phyloP scores from a whole-genome alignment of 345 rosid species.

The Lumnitzera racemosa region DNA sequence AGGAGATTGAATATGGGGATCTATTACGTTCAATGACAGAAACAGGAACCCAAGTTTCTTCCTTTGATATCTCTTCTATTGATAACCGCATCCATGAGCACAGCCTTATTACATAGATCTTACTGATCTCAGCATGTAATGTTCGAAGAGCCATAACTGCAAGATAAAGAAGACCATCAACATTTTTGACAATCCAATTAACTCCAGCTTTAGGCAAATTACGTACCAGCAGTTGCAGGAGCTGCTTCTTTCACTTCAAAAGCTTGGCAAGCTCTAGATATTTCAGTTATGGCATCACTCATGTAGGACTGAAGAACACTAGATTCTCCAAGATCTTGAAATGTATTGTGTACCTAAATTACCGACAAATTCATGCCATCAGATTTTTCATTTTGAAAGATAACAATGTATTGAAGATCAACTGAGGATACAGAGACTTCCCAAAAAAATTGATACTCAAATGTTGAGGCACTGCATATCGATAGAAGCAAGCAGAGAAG shows the following conservation, averaged over 20 bases:
- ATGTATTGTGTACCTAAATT: constrained; percentile 65
- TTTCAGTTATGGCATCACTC: constrained; percentile 78
- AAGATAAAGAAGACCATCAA: constrained; percentile 19
- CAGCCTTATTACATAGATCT: constrained; percentile 73
- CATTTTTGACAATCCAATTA: constrained; percentile 4
- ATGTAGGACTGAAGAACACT: constrained; percentile 63
- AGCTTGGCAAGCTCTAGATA: constrained; percentile 84
- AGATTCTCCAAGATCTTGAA: constrained; percentile 77
- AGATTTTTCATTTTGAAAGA: constrained; percentile 2
- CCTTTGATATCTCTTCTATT: constrained; percentile 62
- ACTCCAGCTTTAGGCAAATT: not conserved
- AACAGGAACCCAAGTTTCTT: constrained; percentile 84
- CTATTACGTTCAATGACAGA: constrained; percentile 87
- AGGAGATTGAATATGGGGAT: constrained; percentile 85
- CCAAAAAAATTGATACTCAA: no score
- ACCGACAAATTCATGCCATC: constrained; percentile 11
- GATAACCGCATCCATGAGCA: constrained; percentile 95
- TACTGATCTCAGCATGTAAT: constrained; percentile 71
- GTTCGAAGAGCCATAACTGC: constrained; percentile 66
- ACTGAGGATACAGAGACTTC: no score
- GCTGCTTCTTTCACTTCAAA: constrained; percentile 91
- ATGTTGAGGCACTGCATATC: no score
- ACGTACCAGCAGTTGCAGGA: constrained; percentile 74
- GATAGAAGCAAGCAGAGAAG: no score
- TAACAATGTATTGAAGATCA: not conserved